These are phyloP conservation scores for Pseudoneurospora amorphoporcata DNA, from an alignment of 495 filamentous ascomycete genomes.

Conservation along the genomic window DNA sequence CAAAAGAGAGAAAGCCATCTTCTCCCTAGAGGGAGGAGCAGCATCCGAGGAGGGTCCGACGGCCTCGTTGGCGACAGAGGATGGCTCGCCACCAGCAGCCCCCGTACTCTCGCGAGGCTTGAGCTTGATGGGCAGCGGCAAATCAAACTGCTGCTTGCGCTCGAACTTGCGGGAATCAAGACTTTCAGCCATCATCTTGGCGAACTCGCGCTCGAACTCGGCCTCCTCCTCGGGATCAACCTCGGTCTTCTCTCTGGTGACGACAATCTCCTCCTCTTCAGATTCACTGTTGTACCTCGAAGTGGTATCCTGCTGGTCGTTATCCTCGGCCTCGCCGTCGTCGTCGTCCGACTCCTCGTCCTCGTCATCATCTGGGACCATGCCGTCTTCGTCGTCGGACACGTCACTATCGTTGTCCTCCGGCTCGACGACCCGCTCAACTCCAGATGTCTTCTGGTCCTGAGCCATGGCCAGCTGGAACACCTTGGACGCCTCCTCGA, in stretches of 20 bases:
- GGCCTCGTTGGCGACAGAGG: constrained; percentile 17
- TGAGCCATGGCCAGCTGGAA: constrained; percentile 83
- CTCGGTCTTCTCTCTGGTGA: constrained; percentile 81
- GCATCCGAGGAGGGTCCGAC: background rate
- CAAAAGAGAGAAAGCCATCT: constrained; percentile 90
- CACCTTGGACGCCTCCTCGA: constrained; percentile 72
- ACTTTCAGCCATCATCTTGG: constrained; percentile 98
- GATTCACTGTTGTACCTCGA: constrained; percentile 48
- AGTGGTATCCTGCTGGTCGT: constrained; percentile 17
- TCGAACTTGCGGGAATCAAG: constrained; percentile 89
- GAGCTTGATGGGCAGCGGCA: constrained; percentile 80
- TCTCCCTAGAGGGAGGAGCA: constrained; percentile 23
- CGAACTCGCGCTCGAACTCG: constrained; percentile 95
- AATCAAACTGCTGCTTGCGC: constrained; percentile 85
- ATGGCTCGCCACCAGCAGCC: constrained; percentile 36
- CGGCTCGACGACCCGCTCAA: constrained; percentile 52
- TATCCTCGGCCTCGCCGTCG: constrained; percentile 42
- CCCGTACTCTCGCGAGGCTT: constrained; percentile 49
- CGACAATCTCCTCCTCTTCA: constrained; percentile 80
- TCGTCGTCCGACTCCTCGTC: constrained; percentile 36
- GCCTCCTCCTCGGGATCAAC: constrained; percentile 90
- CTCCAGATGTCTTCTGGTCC: constrained; percentile 70
- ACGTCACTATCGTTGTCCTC: constrained; percentile 58
- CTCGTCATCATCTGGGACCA: constrained; percentile 23
- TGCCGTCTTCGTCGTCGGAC: constrained; percentile 59